Base-by-base conservation (phyloP, 352 stramenopile genomes). In the Globisporangium camurandrum region DNA sequence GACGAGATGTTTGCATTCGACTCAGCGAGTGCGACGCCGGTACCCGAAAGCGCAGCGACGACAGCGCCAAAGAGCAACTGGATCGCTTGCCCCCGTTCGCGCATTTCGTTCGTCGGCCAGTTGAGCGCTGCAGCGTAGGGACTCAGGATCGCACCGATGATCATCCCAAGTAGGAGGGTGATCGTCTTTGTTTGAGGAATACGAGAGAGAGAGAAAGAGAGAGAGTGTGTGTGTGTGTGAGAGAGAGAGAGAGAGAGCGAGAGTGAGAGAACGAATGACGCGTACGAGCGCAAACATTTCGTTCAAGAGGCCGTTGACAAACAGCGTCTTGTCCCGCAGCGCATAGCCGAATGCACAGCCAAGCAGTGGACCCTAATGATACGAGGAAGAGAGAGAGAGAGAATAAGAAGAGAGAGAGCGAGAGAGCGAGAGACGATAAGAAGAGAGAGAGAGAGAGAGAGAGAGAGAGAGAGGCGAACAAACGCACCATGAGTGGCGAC, bases 1-100 rank as follows among this genome's bases (percentile, higher is more conserved):
- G 83, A 94, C 27, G 81, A 93, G 46, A 94, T 90, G 49, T 94
- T 94, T 50, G 74, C 75, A 49, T 93, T 94, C 10, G 77, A 93
- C 56, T 94, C 83, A 27, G 83, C 80, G 6, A 94, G 56, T 20
- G 81, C 83, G 31, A 90, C 81, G 17, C 78, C 83, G 3, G 79
- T 76, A 30, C 83, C 83, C 0, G 80, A 91, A 10, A 90, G 55
- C 10, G 83, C 78, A 1, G 83, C 83, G 31, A 94, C 79, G 37
- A 91, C 64, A 1, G 81, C 83, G 7, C 83, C 81, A 39, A 93
- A 94, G 8, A 94, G 62, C 14, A 94, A 53, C 39, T 88, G 71
- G 30, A 91, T 87, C 17, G 73, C 75, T 59, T 92, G 78, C 0
- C 76, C 83, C 24, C 83, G 72, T 8, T 75, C 71, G 6, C 80